Evolutionary conservation across 495 filamentous ascomycete genomes (phyloP), one percentile per base, ranked within the genome.

Genomic region (Glarea lozoyensis): DNA sequence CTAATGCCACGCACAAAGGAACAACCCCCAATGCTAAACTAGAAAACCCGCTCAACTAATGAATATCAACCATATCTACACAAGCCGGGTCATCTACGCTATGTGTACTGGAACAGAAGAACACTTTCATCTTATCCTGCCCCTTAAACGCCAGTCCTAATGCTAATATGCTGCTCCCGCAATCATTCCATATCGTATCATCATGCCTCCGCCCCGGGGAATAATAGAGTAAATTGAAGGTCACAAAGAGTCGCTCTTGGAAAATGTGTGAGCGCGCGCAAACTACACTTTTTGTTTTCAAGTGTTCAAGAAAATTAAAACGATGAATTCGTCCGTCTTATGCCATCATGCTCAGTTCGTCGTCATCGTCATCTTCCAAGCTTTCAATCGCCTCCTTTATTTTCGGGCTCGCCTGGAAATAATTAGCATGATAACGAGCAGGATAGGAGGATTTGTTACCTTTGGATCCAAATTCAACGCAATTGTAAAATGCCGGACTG

Each of bases 391-490:
- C 84, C 52, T 87, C 84, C 65, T 96, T 96, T 61, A 96, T 94
- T 58, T 86, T 81, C 47, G 81, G 77, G 50, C 82, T 85, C 54
- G 89, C 88, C 89, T 96, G 53, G 23, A 34, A 41, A 42, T 36
- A 48, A 43, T 46, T 40, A 41, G 31, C 25, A 15, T 31, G 15
- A 2, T 12, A 33, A 15, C 10, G 17, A 12, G 11, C 27, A 10
- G 22, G 19, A 20, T 10, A 49, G 45, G 22, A 18, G 42, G 10
- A n/a, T n/a, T 18, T 58, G 64, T 40, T 70, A 93, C 89, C 82
- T 96, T 97, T 20, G 90, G 92, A 70, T 98, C 92, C 54, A 98
- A 64, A 63, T 95, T 95, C 59, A 96, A 60, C 18, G 93, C 92
- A 56, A 85, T 87, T 0, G 92, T 97, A 52, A 92, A 94, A 59